Conservation (phyloP, 805 yeast genomes). For the Kluyveromyces dobzhanskii region DNA sequence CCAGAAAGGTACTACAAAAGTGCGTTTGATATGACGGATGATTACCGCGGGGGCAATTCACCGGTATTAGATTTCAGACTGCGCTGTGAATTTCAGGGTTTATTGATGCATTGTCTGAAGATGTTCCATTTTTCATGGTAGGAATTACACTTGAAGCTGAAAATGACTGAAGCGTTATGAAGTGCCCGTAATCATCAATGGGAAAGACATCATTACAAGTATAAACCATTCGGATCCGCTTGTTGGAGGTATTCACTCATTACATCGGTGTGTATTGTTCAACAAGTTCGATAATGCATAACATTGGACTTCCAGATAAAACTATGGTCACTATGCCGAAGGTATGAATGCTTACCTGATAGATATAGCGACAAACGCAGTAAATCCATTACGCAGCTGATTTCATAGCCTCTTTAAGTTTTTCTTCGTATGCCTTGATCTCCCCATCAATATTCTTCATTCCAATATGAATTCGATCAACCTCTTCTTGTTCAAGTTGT, state of each 20-base stretch:
- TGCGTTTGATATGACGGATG: not conserved
- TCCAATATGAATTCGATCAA: slow-evolving; percentile 45
- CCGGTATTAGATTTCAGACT: slow-evolving; percentile 1
- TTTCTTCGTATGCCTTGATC: slow-evolving; percentile 34
- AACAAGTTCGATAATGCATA: not conserved
- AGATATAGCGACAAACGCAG: not conserved
- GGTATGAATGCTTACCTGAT: not conserved
- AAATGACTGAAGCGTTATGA: not conserved
- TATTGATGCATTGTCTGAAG: not conserved
- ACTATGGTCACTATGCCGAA: not conserved
- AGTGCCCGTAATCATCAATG: slow-evolving; percentile 1
- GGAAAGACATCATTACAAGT: not conserved
- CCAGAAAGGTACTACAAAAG: not conserved
- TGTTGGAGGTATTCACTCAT: not conserved
- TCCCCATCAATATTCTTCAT: slow-evolving; percentile 37
- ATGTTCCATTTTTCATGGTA: not conserved
- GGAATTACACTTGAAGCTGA: not conserved
- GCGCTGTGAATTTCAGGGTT: slow-evolving; percentile 1
- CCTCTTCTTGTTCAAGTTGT: slow-evolving; percentile 57
- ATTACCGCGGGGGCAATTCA: not conserved
- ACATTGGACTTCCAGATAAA: not conserved
- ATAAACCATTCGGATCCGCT: slow-evolving; percentile 1
- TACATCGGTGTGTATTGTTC: slow-evolving; percentile 1
- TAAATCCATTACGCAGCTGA: not conserved
- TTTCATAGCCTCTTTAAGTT: slow-evolving; percentile 16